Base-by-base conservation (phyloP, 176 grass and related monocot genomes). In the Aegilops tauschii region DNA sequence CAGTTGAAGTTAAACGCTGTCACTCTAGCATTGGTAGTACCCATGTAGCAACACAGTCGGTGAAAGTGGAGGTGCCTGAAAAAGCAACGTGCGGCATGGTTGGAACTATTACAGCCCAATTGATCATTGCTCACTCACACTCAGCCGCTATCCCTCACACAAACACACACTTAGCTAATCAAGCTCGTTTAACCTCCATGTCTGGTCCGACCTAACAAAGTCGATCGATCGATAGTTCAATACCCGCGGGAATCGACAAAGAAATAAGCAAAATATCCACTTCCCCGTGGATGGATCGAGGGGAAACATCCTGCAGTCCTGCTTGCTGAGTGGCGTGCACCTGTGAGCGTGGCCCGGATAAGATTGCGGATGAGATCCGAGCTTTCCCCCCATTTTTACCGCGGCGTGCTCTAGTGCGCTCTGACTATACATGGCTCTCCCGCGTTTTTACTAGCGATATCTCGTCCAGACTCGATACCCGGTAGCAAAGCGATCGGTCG, bases 341-440 rank as follows among this genome's bases (percentile, higher is more conserved):
- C 45, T 25, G 73, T 75, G 68, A 61, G 4, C 20, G 45, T 69
- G 34, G 12, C 61, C 61, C 36, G 44, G 61, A 85, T 75, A 78
- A 80, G 75, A 74, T 89, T 56, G 27, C 40, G 17, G 76, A 32
- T 84, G 29, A 80, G 67, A 89, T 66, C 87, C 16, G 6, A 40
- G n/a, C 11, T 3, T n/a, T 50, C 35, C 68, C 32, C n/a, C 28
- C 54, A 45, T 65, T 69, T 27, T 21, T 29, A 56, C 14, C 17
- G 0, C 67, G 4, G 32, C 8, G 40, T 23, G 17, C 12, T 3
- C 32, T 25, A 18, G 12, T 80, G 72, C 72, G 72, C 28, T 29
- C 23, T 75, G 42, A 75, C 72, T 75, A 75, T 29, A 75, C 9
- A 17, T 11, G 21, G 0, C 35, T 17, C 42, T 40, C 42, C 18